Evolutionary conservation across 78 protist species (phyloP).

Genomic region (Capsaspora owczarzaki): DNA sequence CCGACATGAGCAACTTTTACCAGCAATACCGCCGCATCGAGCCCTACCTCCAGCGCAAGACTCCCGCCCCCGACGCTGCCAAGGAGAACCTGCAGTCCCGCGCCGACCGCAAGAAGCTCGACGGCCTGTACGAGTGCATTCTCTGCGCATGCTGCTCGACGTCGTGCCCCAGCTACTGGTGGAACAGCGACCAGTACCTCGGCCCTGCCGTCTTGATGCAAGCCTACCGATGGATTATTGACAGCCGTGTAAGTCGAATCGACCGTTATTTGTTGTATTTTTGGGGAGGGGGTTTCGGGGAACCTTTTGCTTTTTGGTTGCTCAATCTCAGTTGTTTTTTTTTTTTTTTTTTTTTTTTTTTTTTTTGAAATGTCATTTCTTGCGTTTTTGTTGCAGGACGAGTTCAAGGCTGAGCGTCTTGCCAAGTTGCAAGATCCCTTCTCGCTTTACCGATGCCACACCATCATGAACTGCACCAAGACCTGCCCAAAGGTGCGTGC

Average conservation of each 20-base stretch:
- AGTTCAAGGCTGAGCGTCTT: slow-evolving; percentile 22
- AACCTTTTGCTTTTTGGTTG: slow-evolving; percentile 60
- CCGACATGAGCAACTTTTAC: slow-evolving; percentile 73
- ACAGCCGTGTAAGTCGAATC: slow-evolving; percentile 21
- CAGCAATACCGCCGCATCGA: slow-evolving; percentile 61
- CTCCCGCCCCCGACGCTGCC: neutral
- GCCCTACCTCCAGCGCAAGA: slow-evolving; percentile 66
- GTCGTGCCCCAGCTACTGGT: slow-evolving; percentile 87
- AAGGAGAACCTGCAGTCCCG: slow-evolving; percentile 36
- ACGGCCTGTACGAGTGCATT: slow-evolving; percentile 89
- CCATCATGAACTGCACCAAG: slow-evolving; percentile 84
- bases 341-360: too few relatives aligned
- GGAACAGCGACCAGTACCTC: slow-evolving; percentile 69
- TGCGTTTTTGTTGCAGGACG: too few relatives aligned
- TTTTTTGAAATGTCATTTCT: slow-evolving; percentile 21
- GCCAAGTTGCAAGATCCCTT: slow-evolving; percentile 12
- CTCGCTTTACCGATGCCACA: slow-evolving; percentile 81
- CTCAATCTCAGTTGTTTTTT: slow-evolving; percentile 20
- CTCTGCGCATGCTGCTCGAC: slow-evolving; percentile 87
- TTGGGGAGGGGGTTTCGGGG: slow-evolving; percentile 13
- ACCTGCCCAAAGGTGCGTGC: slow-evolving; percentile 52
- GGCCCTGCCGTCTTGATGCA: slow-evolving; percentile 88
- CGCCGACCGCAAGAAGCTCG: slow-evolving; percentile 70
- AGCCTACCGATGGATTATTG: slow-evolving; percentile 42
- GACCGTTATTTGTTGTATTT: neutral